Base-by-base conservation (phyloP, 2,329 filamentous ascomycete genomes). In the Xylaria sp. region DNA sequence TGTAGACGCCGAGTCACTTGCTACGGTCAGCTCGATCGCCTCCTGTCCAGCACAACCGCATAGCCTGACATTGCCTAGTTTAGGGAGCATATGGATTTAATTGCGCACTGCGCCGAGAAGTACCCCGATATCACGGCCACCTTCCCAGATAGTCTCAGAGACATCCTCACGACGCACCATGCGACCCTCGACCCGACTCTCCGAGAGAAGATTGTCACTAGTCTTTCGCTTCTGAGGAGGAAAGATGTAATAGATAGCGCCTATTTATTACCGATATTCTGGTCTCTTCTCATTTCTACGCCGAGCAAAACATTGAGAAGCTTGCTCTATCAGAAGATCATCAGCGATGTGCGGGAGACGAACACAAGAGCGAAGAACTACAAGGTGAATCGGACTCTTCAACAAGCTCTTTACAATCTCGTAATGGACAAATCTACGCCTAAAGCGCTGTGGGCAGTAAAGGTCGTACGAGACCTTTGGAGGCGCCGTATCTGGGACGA, bases 401-500 rank as follows among this genome's bases (percentile, higher is more conserved):
- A 99, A 77, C 96, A 91, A 3, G 92, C 96, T 11, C 86, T 98
- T 27, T 96, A 92, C 81, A 97, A 97, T 76, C 83, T 98, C 23
- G 86, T 98, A 15, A 91, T 90, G 3, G 94, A 99, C 75, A 87
- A 90, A 41, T 83, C 90, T 8, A 96, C 93, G 0, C 84, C 91
- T 1, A 95, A 96, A 72, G 92, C 91, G 3, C 83, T 99, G 51
- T 99, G 95, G 95, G 93, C 95, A 3, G 92, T 97, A 63, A 97
- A 97, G 77, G 85, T 99, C 66, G 96, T 93, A 3, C 86, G 94
- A 64, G 95, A 99, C 79, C 81, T 99, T 72, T 99, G 95, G 95
- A 96, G 93, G 78, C 86, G 94, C 47, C 93, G 97, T 70, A 89
- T 98, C 66, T 99, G 95, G 95, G 92, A 91, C 9, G 95, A 99